phyloP scores from a whole-genome alignment of 305 asterid species.

The Fraxinus sp. region DNA sequence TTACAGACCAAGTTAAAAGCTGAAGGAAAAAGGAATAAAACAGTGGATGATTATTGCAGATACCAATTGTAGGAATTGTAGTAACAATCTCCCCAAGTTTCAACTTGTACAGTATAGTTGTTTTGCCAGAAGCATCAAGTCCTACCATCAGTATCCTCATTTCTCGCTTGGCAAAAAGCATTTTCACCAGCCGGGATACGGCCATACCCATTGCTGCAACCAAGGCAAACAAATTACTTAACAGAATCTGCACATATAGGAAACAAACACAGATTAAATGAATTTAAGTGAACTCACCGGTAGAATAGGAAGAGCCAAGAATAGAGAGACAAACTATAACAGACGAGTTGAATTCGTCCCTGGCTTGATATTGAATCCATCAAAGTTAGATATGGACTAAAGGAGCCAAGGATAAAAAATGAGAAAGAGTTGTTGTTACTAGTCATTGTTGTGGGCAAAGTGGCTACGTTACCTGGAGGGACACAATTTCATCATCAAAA shows the following conservation, averaged over 20 bases:
- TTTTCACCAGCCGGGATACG: slow-evolving; percentile 39
- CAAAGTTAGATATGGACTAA: not conserved
- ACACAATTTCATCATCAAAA: not conserved
- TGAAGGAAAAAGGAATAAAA: no score
- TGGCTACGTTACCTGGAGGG: not conserved
- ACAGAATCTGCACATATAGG: not conserved
- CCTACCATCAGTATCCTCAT: slow-evolving; percentile 64
- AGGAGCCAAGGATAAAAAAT: not conserved
- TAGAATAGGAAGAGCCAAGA: not conserved
- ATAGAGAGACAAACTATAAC: not conserved
- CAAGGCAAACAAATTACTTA: not conserved
- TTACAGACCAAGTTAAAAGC: not conserved
- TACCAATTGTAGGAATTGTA: slow-evolving; percentile 53
- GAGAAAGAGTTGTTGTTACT: not conserved
- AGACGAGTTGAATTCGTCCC: not conserved
- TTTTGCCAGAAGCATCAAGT: slow-evolving; percentile 56
- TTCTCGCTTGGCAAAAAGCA: slow-evolving; percentile 44
- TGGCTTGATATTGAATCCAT: not conserved
- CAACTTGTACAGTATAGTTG: slow-evolving; percentile 53
- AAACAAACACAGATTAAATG: not conserved
- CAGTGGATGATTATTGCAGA: not conserved
- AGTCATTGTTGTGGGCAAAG: no score
- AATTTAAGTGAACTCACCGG: not conserved
- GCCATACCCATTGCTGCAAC: slow-evolving; percentile 41
- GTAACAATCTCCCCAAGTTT: slow-evolving; percentile 52